Conservation (phyloP, 768 basidiomycete genomes). For the Tylopilus sp. region DNA sequence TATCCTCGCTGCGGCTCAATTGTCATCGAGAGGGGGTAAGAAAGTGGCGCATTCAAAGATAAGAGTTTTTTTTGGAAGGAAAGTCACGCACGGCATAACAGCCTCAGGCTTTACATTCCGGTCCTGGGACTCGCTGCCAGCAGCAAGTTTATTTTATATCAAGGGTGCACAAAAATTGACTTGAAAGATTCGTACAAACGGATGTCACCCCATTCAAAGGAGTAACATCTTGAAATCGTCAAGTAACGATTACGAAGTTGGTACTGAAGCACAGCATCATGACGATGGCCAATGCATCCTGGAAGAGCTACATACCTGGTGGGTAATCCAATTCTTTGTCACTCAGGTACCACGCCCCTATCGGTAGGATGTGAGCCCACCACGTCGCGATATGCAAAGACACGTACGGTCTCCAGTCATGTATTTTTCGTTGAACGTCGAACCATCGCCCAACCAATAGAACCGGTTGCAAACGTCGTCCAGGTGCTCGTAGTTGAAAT, state of each 20-base stretch:
- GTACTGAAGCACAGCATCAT: background rate
- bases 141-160: too few species aligned
- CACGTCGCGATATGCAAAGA: background rate
- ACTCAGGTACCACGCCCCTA: slow-evolving; percentile 16
- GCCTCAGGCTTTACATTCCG: too few species aligned
- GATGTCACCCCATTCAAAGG: too few species aligned
- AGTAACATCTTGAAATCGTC: background rate
- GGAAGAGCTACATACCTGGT: slow-evolving; percentile 3
- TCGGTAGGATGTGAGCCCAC: background rate
- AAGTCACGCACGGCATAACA: background rate
- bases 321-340: slow-evolving; percentile 14
- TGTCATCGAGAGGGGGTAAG: too few species aligned
- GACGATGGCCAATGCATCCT: background rate
- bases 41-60: too few species aligned
- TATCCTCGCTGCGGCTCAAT: too few species aligned
- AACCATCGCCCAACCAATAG: slow-evolving; percentile 61
- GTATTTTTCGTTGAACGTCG: slow-evolving; percentile 49
- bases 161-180: background rate
- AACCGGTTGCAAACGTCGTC: slow-evolving; percentile 46
- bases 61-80: too few species aligned
- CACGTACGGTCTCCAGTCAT: slow-evolving; percentile 35
- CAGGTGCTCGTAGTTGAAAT: slow-evolving; percentile 49
- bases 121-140: too few species aligned
- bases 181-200: background rate
- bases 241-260: background rate